Base-by-base conservation (phyloP, 768 basidiomycete genomes). In the Leccinellum rugosiceps region DNA sequence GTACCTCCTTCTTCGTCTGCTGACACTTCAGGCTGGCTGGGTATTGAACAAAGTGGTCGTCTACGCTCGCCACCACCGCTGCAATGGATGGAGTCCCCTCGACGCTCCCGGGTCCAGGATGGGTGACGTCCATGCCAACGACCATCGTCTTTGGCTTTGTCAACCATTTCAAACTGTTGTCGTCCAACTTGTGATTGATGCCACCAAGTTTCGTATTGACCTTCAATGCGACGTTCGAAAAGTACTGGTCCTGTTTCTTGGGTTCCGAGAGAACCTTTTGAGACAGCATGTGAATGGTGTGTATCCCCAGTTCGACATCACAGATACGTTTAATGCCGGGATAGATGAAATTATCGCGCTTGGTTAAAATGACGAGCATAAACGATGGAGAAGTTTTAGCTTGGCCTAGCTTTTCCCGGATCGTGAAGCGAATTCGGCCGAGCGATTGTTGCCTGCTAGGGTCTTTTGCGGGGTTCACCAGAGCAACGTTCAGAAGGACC, bases 121-220 rank as follows among this genome's bases (percentile, higher is more conserved):
- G 90, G 0, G 89, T 92, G 0, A 91, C 89, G 65, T 93, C 90
- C 60, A 91, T 89, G 0, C 92, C 92, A 3, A 94, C 85, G 66
- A 94, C 74, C 87, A 94, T 93, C 10, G 91, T 92, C 53, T 79
- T 79, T 61, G 78, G 77, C 69, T 81, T 81, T 1, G 69, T 82
- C 48, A 92, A 72, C 90, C 90, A 92, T 35, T 58, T 63, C 79
- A 86, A 82, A 1, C 82, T 80, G 1, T 57, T 63, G 0, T 75
- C 67, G 32, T 86, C 85, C 10, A 92, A 73, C 81, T 82, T 81
- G 70, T 94, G 92, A 62, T 94, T 94, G 21, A 87, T 74, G 0
- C 92, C 92, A 5, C 90, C 89, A 1, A 92, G 82, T 71, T 94
- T 94, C 32, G 84, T 84, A 63, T 94, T 94, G 8, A 90, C 80